These are phyloP conservation scores for Saccharum spontaneum DNA, from an alignment of 176 grass and related monocot species.

Conservation along the genomic window DNA sequence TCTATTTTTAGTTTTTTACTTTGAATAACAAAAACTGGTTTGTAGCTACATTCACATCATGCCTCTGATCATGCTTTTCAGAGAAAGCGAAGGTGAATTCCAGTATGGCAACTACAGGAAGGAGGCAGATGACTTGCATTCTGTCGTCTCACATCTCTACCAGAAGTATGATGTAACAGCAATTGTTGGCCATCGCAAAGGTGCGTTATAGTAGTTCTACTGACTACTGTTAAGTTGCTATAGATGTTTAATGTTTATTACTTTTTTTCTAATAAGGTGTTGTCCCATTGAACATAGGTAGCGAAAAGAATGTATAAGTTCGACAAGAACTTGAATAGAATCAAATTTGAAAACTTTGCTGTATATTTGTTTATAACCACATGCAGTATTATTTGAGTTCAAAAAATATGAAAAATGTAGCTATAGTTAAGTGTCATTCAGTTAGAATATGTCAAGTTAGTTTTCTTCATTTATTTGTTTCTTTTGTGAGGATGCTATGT, in stretches of 20 bases:
- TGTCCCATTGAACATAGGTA: background rate
- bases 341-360: background rate
- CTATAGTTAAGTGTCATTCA: background rate
- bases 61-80: conserved; percentile 28
- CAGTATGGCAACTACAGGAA: conserved; percentile 67
- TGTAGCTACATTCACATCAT: background rate
- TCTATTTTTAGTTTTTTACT: background rate
- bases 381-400: background rate
- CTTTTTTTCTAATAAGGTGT: background rate
- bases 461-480: background rate
- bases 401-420: background rate
- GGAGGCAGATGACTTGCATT: conserved; percentile 71
- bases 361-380: background rate
- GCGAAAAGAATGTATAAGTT: conserved; percentile 10
- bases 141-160: conserved; percentile 51
- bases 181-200: conserved; percentile 82
- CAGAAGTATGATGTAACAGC: conserved; percentile 58
- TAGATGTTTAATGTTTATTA: background rate
- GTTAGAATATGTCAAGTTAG: background rate
- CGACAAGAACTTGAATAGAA: background rate
- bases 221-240: background rate
- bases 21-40: background rate
- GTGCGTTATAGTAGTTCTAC: conserved; percentile 32
- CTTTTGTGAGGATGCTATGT: background rate
- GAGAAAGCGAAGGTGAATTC: conserved; percentile 76